phyloP scores from a whole-genome alignment of 2,329 filamentous ascomycete species.

The Aspergillus novoparasiticus region DNA sequence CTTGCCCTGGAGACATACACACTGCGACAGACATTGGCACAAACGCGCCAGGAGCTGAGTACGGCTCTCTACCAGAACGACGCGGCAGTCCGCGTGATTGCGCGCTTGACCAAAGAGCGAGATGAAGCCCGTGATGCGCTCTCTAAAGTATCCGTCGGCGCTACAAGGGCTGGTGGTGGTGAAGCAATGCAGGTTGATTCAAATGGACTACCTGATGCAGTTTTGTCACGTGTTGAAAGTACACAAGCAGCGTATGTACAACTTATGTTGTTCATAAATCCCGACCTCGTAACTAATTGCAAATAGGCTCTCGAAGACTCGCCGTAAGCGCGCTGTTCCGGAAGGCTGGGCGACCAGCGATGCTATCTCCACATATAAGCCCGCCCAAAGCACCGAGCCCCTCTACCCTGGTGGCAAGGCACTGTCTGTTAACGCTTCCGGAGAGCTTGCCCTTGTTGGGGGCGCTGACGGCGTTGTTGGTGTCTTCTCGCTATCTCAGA shows the following conservation, averaged over 20 bases:
- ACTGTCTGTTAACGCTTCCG: slow-evolving; percentile 61
- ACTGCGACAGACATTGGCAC: slow-evolving; percentile 82
- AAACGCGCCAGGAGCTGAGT: slow-evolving; percentile 90
- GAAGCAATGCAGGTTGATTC: slow-evolving; percentile 94
- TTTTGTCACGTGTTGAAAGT: slow-evolving; percentile 74
- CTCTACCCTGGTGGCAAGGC: slow-evolving; percentile 62
- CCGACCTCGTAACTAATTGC: slow-evolving; percentile 20
- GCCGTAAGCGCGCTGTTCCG: slow-evolving; percentile 85
- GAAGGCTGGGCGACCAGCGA: slow-evolving; percentile 81
- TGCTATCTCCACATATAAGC: slow-evolving; percentile 63
- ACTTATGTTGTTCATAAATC: not conserved
- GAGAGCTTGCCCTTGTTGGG: slow-evolving; percentile 71
- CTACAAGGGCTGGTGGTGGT: slow-evolving; percentile 55
- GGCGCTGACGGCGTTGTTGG: slow-evolving; percentile 75
- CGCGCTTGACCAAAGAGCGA: slow-evolving; percentile 82
- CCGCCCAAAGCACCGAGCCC: slow-evolving; percentile 56
- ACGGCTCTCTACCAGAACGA: slow-evolving; percentile 96
- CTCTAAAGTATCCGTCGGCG: slow-evolving; percentile 77
- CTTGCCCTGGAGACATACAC: slow-evolving; percentile 90
- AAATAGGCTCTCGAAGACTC: slow-evolving; percentile 76
- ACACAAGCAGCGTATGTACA: slow-evolving; percentile 75
- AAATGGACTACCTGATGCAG: slow-evolving; percentile 70
- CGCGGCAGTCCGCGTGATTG: slow-evolving; percentile 93
- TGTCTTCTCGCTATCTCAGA: slow-evolving; percentile 76
- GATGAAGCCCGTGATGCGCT: slow-evolving; percentile 90